These are phyloP conservation scores for Trichoderma brevicompactum DNA, from an alignment of 2,329 filamentous ascomycete species.

Conservation along the genomic window DNA sequence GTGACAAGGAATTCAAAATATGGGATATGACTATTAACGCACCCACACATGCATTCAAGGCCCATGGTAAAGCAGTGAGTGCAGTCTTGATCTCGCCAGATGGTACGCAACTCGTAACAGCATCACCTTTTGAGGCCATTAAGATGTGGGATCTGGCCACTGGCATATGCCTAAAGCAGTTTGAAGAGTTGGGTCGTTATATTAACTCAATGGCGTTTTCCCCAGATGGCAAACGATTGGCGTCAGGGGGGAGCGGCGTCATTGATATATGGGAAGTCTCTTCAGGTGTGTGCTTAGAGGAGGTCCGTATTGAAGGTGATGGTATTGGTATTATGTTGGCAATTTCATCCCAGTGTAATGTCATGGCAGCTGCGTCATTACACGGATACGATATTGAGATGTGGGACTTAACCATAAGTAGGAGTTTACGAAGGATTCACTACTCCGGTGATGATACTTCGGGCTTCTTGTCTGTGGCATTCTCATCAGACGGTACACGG, in stretches of 20 bases:
- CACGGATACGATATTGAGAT: background rate
- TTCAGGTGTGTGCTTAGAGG: background rate
- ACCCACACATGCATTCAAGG: too few species aligned
- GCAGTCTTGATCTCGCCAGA: background rate
- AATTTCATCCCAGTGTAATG: background rate
- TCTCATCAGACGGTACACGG: background rate
- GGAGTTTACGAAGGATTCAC: background rate
- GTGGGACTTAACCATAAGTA: background rate
- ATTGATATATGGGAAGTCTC: background rate
- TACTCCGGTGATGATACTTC: too few species aligned
- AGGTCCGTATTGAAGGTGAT: too few species aligned
- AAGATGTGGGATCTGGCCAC: background rate
- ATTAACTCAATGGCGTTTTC: background rate
- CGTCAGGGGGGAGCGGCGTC: accelerated
- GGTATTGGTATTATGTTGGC: too few species aligned
- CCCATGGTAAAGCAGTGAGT: background rate
- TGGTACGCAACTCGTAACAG: background rate
- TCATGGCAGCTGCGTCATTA: background rate
- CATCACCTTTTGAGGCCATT: background rate
- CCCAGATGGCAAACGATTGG: background rate
- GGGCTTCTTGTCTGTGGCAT: too few species aligned
- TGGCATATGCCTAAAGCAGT: background rate
- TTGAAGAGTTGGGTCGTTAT: background rate
- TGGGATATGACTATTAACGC: background rate
- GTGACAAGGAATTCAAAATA: background rate